phyloP scores from a whole-genome alignment of 2,329 filamentous ascomycete genomes.

The Hymenoscyphus fraxineus region DNA sequence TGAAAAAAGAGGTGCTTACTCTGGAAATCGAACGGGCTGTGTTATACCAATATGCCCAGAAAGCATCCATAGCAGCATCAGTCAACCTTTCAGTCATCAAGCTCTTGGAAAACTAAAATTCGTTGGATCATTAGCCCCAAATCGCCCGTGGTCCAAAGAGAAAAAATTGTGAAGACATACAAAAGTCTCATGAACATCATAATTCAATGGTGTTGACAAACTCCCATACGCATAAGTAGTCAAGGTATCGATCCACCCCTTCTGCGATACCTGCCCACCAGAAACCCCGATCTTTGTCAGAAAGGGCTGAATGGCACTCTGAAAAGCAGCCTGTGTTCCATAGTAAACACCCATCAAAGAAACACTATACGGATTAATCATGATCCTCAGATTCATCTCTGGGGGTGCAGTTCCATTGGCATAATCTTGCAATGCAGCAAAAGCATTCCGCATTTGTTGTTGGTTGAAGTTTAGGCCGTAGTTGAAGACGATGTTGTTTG shows the following conservation, averaged over 20 bases:
- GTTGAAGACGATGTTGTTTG: conserved; percentile 16
- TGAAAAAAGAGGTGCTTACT: neutral
- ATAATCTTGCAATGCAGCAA: conserved; percentile 16
- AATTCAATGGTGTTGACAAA: conserved; percentile 15
- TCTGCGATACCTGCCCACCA: conserved; percentile 6
- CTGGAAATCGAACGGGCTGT: conserved; percentile 5
- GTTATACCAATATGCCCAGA: conserved; percentile 18
- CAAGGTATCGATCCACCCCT: conserved; percentile 18
- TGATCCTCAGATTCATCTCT: conserved; percentile 22
- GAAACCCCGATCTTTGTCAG: conserved; percentile 14
- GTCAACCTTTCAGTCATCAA: conserved; percentile 19
- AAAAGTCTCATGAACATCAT: conserved; percentile 23
- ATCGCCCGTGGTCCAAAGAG: neutral
- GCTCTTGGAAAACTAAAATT: conserved; percentile 20
- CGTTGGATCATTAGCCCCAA: neutral
- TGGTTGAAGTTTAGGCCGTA: conserved; percentile 11
- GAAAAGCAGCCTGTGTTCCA: conserved; percentile 16
- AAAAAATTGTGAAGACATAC: conserved; percentile 7
- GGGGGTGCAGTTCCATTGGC: conserved; percentile 17
- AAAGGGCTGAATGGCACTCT: conserved; percentile 14
- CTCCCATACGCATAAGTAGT: conserved; percentile 18
- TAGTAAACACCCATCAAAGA: conserved; percentile 16
- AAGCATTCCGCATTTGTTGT: conserved; percentile 6
- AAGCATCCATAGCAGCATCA: conserved; percentile 13
- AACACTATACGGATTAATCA: conserved; percentile 8